Evolutionary conservation across 495 filamentous ascomycete genomes (phyloP).

Genomic region (Poronia punctata): DNA sequence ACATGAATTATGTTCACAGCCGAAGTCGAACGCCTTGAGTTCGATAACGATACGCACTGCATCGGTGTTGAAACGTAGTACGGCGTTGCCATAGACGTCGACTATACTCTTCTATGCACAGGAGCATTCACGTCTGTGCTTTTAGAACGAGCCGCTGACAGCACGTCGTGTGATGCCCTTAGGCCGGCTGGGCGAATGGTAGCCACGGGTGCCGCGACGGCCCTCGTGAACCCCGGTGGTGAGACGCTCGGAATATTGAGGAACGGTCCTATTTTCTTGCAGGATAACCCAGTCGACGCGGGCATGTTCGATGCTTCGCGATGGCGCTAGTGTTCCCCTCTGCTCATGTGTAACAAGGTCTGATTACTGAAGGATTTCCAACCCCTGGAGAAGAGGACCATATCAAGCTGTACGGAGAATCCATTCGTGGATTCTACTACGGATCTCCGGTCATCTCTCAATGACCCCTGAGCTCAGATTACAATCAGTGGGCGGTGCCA

Average conservation of each 20-base stretch:
- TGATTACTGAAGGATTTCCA: constrained; percentile 28
- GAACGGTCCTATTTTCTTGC: constrained; percentile 29
- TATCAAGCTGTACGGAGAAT: constrained; percentile 48
- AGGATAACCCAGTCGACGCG: constrained; percentile 20
- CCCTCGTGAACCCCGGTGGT: constrained; percentile 30
- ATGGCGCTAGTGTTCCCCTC: background rate
- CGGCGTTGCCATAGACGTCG: constrained; percentile 36
- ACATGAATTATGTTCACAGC: constrained; percentile 42
- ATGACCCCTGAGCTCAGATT: constrained; percentile 35
- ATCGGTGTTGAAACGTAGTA: constrained; percentile 38
- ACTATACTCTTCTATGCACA: constrained; percentile 46
- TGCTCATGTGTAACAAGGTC: constrained; percentile 8
- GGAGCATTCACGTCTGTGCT: constrained; percentile 55
- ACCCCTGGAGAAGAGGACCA: constrained; percentile 31
- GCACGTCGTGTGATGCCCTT: constrained; percentile 35
- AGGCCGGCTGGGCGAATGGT: constrained; percentile 46
- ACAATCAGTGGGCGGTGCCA: constrained; percentile 45
- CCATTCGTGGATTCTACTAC: constrained; percentile 45
- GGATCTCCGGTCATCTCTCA: constrained; percentile 41
- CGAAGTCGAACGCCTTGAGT: constrained; percentile 38
- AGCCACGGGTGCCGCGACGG: constrained; percentile 50
- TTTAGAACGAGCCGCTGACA: constrained; percentile 43
- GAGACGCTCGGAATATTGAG: constrained; percentile 20
- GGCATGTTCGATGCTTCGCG: constrained; percentile 6
- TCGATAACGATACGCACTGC: constrained; percentile 36